Evolutionary conservation across 1,284 basidiomycete species (phyloP), one percentile per base, ranked within the genome.

Genomic region (Leccinum angustisporum): DNA sequence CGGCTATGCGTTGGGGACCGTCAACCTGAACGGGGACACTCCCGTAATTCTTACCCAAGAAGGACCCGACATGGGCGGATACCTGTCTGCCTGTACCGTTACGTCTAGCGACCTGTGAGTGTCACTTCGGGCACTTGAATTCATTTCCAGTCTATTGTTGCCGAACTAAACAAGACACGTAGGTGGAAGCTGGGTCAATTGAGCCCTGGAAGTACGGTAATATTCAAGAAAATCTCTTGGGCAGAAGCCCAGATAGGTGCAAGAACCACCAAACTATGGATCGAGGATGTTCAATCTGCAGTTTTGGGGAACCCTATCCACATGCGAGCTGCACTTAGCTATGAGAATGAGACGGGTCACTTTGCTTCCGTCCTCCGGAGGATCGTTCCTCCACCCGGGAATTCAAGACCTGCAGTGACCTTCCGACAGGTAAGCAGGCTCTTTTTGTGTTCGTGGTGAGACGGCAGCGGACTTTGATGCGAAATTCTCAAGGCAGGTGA

Each of bases 1-100:
- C 62, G 86, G 83, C 2, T 91, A 90, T 68, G 81, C 83, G 0
- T 75, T 79, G 25, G 86, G 86, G 5, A 80, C 83, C 1, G 71
- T 91, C 64, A 86, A 87, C 65, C 65, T 89, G 65, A 91, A 90
- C 66, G 90, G 89, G 2, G 88, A 91, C 68, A 88, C 87, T 0
- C 87, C 90, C 0, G 87, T 91, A 2, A 83, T 90, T 27, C 73
- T 90, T 50, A 82, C 82, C 1, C 79, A 81, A 33, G 88, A 88
- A 67, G 85, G 84, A 0, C 87, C 86, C 0, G 83, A 86, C 68
- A 85, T 87, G 85, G 85, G 86, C 13, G 86, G 86, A 5, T 87
- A 86, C 62, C 65, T 84, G 4, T 86, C 84, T 66, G 62, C 81
- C n/a, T 83, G 83, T 62, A 84, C 83, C 0, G 76, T 87, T 8